Conservation (phyloP, 2,329 filamentous ascomycete genomes). For the Aureobasidium subglaciale region DNA sequence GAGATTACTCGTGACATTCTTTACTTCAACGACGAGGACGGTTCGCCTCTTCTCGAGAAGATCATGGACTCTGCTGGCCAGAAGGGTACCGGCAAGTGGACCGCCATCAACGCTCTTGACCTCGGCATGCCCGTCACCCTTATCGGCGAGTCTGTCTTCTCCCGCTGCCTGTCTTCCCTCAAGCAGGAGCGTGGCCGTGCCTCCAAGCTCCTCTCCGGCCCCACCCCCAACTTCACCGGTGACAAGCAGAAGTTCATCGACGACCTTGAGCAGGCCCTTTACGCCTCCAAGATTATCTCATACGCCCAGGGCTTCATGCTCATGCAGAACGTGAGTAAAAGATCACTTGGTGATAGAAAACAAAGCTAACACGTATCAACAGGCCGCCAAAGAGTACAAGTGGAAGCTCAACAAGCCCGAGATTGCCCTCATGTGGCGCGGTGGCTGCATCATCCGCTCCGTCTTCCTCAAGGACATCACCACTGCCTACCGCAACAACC, state of each 20-base stretch:
- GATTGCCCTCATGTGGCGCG: slow-evolving; percentile 99
- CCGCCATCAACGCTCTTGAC: slow-evolving; percentile 96
- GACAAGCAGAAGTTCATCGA: slow-evolving; percentile 90
- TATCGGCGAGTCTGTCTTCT: slow-evolving; percentile 94
- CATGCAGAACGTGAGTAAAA: slow-evolving; percentile 77
- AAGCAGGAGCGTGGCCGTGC: slow-evolving; percentile 89
- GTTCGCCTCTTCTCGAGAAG: slow-evolving; percentile 89
- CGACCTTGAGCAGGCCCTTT: slow-evolving; percentile 96
- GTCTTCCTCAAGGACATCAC: slow-evolving; percentile 99
- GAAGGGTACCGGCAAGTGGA: slow-evolving; percentile 99
- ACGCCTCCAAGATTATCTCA: slow-evolving; percentile 99
- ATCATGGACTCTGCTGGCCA: slow-evolving; percentile 97
- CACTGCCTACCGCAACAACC: slow-evolving; percentile 86
- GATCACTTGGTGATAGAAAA: not conserved
- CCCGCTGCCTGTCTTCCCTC: slow-evolving; percentile 86
- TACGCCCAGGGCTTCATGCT: slow-evolving; percentile 99
- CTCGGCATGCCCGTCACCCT: slow-evolving; percentile 97
- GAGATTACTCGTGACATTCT: slow-evolving; percentile 99
- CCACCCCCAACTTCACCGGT: slow-evolving; percentile 72
- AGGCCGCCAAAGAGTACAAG: slow-evolving; percentile 90
- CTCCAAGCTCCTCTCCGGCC: slow-evolving; percentile 69
- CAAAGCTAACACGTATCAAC: slow-evolving; percentile 23
- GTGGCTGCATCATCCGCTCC: slow-evolving; percentile 98
- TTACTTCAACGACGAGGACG: slow-evolving; percentile 96
- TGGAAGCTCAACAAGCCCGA: slow-evolving; percentile 99